Percentiles rank a stretch among this genome's conserved stretches.
Conservation (phyloP, 2,329 filamentous ascomycete species). For the Dactylellina cionopaga region DNA sequence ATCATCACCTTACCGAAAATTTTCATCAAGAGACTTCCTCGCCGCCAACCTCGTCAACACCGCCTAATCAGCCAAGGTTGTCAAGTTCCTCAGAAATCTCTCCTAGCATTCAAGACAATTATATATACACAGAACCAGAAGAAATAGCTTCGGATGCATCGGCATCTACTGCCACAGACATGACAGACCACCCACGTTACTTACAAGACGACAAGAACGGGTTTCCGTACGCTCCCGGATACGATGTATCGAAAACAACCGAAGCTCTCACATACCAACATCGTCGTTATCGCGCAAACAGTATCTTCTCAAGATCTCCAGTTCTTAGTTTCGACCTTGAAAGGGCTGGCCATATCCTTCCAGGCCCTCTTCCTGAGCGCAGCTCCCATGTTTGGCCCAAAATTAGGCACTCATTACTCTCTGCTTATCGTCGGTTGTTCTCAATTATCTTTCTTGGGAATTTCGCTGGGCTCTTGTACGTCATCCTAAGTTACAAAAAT, state of each 20-base stretch:
- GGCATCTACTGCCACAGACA: background rate
- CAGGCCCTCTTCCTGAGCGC: conserved; percentile 29
- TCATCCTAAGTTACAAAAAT: conserved; percentile 22
- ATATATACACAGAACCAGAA: background rate
- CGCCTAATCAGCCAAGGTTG: too few relatives aligned
- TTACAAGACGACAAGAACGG: conserved; percentile 32
- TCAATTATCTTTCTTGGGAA: conserved; percentile 62
- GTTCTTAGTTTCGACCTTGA: conserved; percentile 44
- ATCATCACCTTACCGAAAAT: too few relatives aligned
- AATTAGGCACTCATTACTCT: conserved; percentile 62
- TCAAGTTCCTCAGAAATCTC: background rate
- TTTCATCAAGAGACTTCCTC: too few relatives aligned
- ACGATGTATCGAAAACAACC: conserved; percentile 14
- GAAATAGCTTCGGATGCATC: background rate
- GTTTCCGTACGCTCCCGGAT: conserved; percentile 21
- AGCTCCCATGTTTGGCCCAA: conserved; percentile 61
- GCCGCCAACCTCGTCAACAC: too few relatives aligned
- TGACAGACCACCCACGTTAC: conserved; percentile 3
- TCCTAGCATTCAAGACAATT: background rate
- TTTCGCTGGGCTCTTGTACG: conserved; percentile 53
- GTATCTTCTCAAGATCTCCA: conserved; percentile 37
- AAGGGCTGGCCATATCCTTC: conserved; percentile 18
- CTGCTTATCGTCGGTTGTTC: conserved; percentile 62
- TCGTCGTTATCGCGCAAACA: conserved; percentile 34
- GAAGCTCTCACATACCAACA: conserved; percentile 40